A percentile compares a stretch with the other conserved stretches of the same genome.
These are phyloP conservation scores for Epichloe amarillans DNA, from an alignment of 2,329 filamentous ascomycete genomes.

Conservation along the genomic window DNA sequence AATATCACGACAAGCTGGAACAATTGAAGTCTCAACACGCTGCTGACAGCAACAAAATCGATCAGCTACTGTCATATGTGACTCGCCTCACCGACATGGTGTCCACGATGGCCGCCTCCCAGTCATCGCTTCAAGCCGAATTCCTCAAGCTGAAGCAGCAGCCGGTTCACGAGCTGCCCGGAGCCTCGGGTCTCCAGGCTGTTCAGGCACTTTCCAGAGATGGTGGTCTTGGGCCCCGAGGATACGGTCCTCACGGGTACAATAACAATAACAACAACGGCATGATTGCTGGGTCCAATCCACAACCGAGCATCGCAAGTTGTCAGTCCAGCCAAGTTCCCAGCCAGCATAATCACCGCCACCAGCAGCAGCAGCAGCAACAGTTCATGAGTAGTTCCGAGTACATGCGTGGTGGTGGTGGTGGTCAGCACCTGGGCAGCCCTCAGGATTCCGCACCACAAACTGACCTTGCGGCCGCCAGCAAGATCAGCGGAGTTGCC, in stretches of 20 bases:
- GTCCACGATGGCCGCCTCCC: constrained; percentile 53
- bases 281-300: constrained; percentile 12
- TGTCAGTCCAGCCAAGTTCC: constrained; percentile 20
- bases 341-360: not conserved
- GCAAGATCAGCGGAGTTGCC: constrained; percentile 21
- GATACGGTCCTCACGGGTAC: constrained; percentile 11
- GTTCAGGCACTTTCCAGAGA: constrained; percentile 6
- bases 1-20: constrained; percentile 37
- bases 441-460: constrained; percentile 17
- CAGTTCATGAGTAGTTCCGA: constrained; percentile 24
- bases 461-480: constrained; percentile 16
- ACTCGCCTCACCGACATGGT: constrained; percentile 55
- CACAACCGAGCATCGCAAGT: constrained; percentile 20
- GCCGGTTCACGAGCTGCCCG: constrained; percentile 29
- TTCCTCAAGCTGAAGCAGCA: constrained; percentile 45
- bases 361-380: constrained; percentile 12
- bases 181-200: constrained; percentile 11
- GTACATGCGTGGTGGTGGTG: constrained; percentile 17
- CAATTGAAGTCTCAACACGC: constrained; percentile 36
- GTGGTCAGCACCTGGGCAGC: constrained; percentile 18
- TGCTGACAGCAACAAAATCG: constrained; percentile 50
- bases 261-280: constrained; percentile 11
- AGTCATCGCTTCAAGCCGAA: constrained; percentile 54
- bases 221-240: not conserved
- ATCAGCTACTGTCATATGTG: constrained; percentile 56